These are phyloP conservation scores for Boletus vinaceobasis DNA, from an alignment of 768 basidiomycete genomes.

Conservation along the genomic window DNA sequence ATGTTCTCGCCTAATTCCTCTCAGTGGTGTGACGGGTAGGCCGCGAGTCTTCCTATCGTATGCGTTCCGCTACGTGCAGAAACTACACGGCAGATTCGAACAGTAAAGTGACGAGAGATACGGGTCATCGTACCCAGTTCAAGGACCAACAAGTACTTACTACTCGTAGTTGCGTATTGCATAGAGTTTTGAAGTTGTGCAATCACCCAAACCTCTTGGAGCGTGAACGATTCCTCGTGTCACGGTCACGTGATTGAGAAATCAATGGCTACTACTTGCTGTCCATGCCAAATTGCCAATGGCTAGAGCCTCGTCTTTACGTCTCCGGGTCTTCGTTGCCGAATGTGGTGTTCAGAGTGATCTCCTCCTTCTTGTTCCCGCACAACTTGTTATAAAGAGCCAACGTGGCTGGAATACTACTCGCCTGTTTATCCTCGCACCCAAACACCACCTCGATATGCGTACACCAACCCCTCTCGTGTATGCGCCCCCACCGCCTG, in stretches of 20 bases:
- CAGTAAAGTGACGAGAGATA: no score
- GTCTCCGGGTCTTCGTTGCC: neutral
- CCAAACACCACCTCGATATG: constrained; percentile 11
- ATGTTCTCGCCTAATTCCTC: no score
- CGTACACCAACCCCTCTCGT: constrained; percentile 13
- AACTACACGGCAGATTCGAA: no score
- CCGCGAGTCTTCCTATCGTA: no score
- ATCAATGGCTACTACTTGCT: constrained; percentile 14
- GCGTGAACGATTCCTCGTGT: constrained; percentile 1
- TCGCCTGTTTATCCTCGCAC: neutral
- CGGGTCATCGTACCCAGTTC: no score
- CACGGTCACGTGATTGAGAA: constrained; percentile 26
- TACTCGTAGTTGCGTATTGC: no score
- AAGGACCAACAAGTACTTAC: no score
- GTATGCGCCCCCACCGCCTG: constrained; percentile 6
- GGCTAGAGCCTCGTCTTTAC: neutral
- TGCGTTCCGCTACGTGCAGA: no score
- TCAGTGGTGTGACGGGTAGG: no score
- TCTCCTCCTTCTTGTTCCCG: neutral
- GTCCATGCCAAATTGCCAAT: neutral
- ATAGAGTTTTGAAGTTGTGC: no score
- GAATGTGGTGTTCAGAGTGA: neutral
- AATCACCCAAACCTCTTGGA: no score
- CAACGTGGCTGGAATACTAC: neutral
- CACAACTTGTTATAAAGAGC: neutral